Base-by-base conservation (phyloP, 1,139 yeast species). In the Candida neerlandica region DNA sequence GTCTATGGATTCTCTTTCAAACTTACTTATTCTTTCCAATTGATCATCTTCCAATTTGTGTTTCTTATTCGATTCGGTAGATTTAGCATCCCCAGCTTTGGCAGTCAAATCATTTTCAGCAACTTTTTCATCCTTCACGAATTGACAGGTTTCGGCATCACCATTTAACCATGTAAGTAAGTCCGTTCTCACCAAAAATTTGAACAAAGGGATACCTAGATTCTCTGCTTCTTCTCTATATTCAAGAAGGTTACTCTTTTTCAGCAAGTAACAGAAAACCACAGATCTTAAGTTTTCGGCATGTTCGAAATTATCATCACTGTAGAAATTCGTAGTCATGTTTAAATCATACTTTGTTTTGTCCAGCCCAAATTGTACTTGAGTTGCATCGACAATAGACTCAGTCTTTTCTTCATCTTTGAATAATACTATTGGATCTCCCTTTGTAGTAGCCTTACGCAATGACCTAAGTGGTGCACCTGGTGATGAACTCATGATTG, bases 171-270 rank as follows among this genome's bases (percentile, higher is more conserved):
- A 91, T 18, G 90, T 81, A 46, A 85, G 77, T 55, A 94, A 77
- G 62, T 92, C 97, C 3, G 92, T 85, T 67, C 96, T 85, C 57
- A 90, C 96, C 65, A 89, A 71, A 63, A 94, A 92, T 54, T 90
- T 85, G 65, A 95, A 81, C 57, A 89, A 89, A 3, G 82, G 75
- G 38, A 92, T 77, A 3, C 82, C 80, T 46, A 79, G 71, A 48
- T 80, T 81, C 55, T 84, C 84, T 58, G 97, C 89, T 46, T 81
- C 85, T 21, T 84, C 80, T 55, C 90, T 81, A 63, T 94, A 92
- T 51, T 91, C 96, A 11, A 96, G 86, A 46, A 91, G 87, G 39
- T 86, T 81, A 34, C 87, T 76, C 51, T 89, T 91, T 53, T 81
- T 85, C 56, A 84, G 82, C 30, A 85, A 56, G 95, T 96, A 94